Percentiles rank a stretch among this genome's conserved stretches.
Evolutionary conservation across 2,329 filamentous ascomycete genomes (phyloP).

Genomic region (Fusarium denticulatum): DNA sequence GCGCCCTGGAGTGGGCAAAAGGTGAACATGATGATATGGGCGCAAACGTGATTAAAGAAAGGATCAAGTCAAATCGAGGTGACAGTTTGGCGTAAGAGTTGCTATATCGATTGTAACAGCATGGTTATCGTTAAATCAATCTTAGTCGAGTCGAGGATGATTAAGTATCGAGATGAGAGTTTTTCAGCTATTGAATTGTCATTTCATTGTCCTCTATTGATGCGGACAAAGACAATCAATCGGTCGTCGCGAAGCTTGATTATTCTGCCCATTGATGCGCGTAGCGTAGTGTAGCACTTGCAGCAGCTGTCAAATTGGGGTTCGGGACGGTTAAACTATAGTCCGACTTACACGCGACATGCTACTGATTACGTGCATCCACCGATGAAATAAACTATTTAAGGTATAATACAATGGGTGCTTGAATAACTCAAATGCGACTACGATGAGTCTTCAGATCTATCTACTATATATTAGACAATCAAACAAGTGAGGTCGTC

Average conservation of each 20-base stretch:
- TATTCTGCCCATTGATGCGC: constrained; percentile 31
- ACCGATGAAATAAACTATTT: not conserved
- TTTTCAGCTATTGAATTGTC: constrained; percentile 28
- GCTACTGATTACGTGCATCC: not conserved
- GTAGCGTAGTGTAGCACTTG: constrained; percentile 23
- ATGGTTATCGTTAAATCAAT: constrained; percentile 28
- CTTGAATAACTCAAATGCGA: not conserved
- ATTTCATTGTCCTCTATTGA: constrained; percentile 30
- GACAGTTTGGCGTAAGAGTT: not conserved
- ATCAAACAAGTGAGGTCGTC: too few species aligned
- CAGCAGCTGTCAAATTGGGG: constrained; percentile 18
- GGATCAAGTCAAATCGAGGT: constrained; percentile 12
- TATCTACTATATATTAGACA: not conserved
- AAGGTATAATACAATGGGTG: not conserved
- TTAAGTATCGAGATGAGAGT: not conserved
- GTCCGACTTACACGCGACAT: constrained; percentile 36
- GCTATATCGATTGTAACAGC: constrained; percentile 32
- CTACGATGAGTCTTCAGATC: not conserved
- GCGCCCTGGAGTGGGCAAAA: constrained; percentile 94
- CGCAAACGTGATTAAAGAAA: constrained; percentile 23
- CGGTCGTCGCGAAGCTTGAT: constrained; percentile 38
- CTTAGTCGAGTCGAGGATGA: not conserved
- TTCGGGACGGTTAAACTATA: constrained; percentile 32
- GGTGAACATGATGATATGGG: constrained; percentile 80
- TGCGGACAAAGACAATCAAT: constrained; percentile 36